Percentiles rank a stretch among this genome's conserved stretches.
Conservation (phyloP, 192 early-diverging fungal species). For the Gonapodya prolifera region DNA sequence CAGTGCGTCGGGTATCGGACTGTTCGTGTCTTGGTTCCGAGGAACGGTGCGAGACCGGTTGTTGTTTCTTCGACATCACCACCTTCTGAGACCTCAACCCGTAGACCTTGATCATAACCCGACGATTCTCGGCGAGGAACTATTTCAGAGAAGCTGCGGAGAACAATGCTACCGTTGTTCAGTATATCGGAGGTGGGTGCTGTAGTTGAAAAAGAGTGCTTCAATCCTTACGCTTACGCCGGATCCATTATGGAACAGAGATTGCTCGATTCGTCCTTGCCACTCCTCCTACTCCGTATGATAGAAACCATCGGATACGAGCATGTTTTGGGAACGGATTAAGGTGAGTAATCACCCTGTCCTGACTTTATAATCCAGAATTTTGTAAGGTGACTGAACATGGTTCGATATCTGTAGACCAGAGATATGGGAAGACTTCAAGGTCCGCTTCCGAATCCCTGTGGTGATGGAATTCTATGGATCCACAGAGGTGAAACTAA, state of each 20-base stretch:
- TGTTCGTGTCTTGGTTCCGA: background rate
- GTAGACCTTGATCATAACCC: background rate
- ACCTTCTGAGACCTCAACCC: background rate
- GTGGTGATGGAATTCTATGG: background rate
- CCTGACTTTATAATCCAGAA: background rate
- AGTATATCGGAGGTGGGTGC: background rate
- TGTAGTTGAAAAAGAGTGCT: background rate
- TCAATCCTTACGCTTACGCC: background rate
- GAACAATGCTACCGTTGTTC: background rate
- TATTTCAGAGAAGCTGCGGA: constrained; percentile 3
- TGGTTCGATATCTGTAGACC: background rate
- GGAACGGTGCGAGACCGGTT: background rate
- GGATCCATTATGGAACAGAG: background rate
- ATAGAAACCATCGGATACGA: background rate
- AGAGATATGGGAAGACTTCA: constrained; percentile 2
- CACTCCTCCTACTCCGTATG: background rate
- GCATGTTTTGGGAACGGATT: background rate
- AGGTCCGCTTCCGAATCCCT: background rate
- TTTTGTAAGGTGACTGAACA: too few species aligned
- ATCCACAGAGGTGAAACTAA: background rate
- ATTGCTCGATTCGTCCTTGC: background rate
- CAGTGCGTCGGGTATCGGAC: background rate
- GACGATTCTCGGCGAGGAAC: constrained; percentile 1
- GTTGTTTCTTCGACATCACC: background rate
- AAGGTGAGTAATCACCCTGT: background rate